Percentiles rank a stretch among this genome's conserved stretches.
phyloP scores from a whole-genome alignment of 129 eudicot species.

The Saposhnikovia divaricata region DNA sequence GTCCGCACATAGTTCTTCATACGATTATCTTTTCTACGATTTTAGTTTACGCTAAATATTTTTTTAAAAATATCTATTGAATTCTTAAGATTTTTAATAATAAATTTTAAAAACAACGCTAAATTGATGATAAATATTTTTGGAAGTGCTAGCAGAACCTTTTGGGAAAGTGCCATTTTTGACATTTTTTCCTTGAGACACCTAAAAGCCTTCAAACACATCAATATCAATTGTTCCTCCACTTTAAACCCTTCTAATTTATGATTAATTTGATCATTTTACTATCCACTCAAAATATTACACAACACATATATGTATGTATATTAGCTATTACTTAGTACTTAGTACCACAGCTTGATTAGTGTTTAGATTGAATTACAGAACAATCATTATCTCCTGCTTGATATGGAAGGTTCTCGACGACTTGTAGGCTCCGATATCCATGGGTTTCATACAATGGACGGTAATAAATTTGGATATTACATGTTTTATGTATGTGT shows the following conservation, averaged over 20 bases:
- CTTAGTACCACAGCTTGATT: background rate
- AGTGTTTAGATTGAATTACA: background rate
- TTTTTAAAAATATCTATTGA: too few species aligned
- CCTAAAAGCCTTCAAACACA: background rate
- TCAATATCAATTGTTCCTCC: background rate
- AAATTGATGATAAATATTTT: too few species aligned
- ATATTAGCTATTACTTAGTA: background rate
- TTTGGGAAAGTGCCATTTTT: too few species aligned
- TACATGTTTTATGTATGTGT: background rate
- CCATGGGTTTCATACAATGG: slow-evolving; percentile 83
- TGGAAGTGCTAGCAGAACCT: too few species aligned
- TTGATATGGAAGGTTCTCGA: slow-evolving; percentile 37
- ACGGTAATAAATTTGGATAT: slow-evolving; percentile 26
- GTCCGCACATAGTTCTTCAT: too few species aligned
- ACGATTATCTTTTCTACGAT: too few species aligned
- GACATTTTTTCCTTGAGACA: too few species aligned
- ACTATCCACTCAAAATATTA: background rate
- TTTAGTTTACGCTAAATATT: too few species aligned
- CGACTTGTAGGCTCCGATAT: slow-evolving; percentile 58
- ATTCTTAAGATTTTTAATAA: too few species aligned
- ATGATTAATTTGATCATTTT: too few species aligned
- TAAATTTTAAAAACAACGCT: too few species aligned
- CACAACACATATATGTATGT: background rate
- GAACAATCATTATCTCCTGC: slow-evolving; percentile 7
- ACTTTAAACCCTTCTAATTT: background rate